Percentiles rank a stretch among this genome's conserved stretches.
These are phyloP conservation scores for Fusarium luffae DNA, from an alignment of 2,329 filamentous ascomycete species.

Conservation along the genomic window DNA sequence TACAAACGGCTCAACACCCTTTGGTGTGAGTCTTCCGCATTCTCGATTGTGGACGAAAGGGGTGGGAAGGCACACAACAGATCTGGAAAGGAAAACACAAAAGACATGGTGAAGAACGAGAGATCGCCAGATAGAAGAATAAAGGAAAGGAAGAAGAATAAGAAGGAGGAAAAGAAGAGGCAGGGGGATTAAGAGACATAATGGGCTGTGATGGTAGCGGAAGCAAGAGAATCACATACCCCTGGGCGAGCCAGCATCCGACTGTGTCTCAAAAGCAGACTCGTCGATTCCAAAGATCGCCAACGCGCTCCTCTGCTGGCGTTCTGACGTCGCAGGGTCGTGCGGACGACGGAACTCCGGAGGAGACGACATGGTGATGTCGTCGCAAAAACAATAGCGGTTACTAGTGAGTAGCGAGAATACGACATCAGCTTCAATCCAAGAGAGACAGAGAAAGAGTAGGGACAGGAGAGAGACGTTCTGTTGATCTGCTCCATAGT, in stretches of 20 bases:
- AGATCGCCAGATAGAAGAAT: neutral
- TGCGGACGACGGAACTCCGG: slow-evolving; percentile 13
- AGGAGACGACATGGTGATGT: slow-evolving; percentile 25
- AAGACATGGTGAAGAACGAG: neutral
- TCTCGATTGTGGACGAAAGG: neutral
- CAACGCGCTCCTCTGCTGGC: slow-evolving; percentile 18
- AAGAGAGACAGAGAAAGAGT: neutral
- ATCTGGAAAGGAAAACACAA: neutral
- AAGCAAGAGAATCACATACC: slow-evolving; percentile 13
- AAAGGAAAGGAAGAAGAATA: neutral
- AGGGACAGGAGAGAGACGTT: neutral
- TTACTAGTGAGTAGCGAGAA: neutral
- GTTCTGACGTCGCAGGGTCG: neutral
- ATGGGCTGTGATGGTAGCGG: neutral
- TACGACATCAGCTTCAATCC: neutral
- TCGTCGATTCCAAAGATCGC: slow-evolving; percentile 6
- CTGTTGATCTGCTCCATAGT: neutral
- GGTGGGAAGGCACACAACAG: neutral
- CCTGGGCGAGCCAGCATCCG: slow-evolving; percentile 3
- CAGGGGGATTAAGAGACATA: neutral
- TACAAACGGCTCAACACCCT: neutral
- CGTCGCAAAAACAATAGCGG: neutral
- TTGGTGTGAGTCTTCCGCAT: neutral
- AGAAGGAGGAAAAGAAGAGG: neutral
- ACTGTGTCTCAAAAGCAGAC: neutral